Percentiles rank a stretch among this genome's conserved stretches.
Evolutionary conservation across 148 eudicot genomes (phyloP).

Genomic region (Silene latifolia): DNA sequence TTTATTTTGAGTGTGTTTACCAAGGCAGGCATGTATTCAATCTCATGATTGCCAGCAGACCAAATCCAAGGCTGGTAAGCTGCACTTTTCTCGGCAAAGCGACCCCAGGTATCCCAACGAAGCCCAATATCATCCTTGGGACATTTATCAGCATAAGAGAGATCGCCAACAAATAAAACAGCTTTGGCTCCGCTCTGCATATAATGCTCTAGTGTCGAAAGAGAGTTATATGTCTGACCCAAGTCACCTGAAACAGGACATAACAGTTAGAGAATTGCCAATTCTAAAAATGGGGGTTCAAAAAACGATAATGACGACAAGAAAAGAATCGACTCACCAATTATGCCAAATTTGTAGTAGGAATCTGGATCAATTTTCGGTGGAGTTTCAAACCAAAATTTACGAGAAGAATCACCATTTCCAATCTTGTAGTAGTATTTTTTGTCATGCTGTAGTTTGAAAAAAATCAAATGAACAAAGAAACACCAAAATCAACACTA

Average conservation of each 20-base stretch:
- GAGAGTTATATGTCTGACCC: slow-evolving; percentile 91
- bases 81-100: slow-evolving; percentile 62
- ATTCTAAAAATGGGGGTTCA: background rate
- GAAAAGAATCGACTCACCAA: slow-evolving; percentile 46
- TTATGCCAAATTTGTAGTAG: slow-evolving; percentile 83
- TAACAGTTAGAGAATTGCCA: background rate
- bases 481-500: background rate
- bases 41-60: slow-evolving; percentile 93
- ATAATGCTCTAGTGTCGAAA: slow-evolving; percentile 74
- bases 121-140: slow-evolving; percentile 60
- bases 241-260: slow-evolving; percentile 60
- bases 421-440: slow-evolving; percentile 85
- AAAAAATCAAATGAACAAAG: background rate
- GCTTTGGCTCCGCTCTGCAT: slow-evolving; percentile 60
- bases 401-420: slow-evolving; percentile 57
- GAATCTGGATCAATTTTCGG: slow-evolving; percentile 68
- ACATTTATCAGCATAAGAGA: slow-evolving; percentile 88
- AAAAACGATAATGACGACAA: background rate
- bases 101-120: slow-evolving; percentile 95
- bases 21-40: slow-evolving; percentile 82
- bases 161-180: slow-evolving; percentile 87
- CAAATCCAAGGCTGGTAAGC: slow-evolving; percentile 98
- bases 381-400: slow-evolving; percentile 90
- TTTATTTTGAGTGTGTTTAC: too few species aligned
- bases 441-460: slow-evolving; percentile 49